phyloP scores from a whole-genome alignment of 2,329 filamentous ascomycete species.

The Emmonsia crescens region DNA sequence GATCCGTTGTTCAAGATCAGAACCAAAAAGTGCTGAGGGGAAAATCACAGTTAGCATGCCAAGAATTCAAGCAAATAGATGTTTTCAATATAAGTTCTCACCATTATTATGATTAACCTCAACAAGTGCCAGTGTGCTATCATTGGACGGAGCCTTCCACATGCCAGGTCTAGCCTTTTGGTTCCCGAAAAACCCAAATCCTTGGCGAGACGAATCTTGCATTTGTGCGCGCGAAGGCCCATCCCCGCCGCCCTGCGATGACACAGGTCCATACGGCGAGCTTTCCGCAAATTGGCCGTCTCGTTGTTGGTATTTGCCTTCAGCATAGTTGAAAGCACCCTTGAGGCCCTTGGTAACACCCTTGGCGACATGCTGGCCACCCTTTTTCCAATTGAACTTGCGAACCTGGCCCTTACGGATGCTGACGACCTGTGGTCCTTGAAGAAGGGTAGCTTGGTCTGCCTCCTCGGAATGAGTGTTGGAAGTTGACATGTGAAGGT shows the following conservation, averaged over 20 bases:
- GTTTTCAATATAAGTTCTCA: background rate
- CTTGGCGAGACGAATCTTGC: conserved; percentile 43
- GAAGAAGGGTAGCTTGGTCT: conserved; percentile 47
- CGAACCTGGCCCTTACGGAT: conserved; percentile 88
- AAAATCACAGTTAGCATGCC: conserved; percentile 5
- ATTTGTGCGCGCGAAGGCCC: conserved; percentile 29
- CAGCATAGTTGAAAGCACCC: conserved; percentile 69
- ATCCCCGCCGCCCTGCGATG: conserved; percentile 18
- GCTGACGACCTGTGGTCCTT: conserved; percentile 85
- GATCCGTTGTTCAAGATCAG: conserved; percentile 73
- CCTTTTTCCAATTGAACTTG: conserved; percentile 99
- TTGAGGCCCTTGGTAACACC: conserved; percentile 91
- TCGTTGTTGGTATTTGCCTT: conserved; percentile 44
- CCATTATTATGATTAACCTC: conserved; percentile 16
- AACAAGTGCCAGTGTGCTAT: conserved; percentile 32
- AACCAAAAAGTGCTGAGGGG: conserved; percentile 63
- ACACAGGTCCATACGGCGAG: conserved; percentile 54
- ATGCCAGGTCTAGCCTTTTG: conserved; percentile 32
- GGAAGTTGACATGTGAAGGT: conserved; percentile 46
- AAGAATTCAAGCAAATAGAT: background rate
- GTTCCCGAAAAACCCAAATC: conserved; percentile 60
- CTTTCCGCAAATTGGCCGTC: conserved; percentile 50
- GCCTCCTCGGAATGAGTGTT: conserved; percentile 55
- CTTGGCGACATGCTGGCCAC: conserved; percentile 84
- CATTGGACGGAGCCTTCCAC: conserved; percentile 33